Evolutionary conservation across 2,329 filamentous ascomycete species (phyloP).

Genomic region (Penicillium hesseltinei): DNA sequence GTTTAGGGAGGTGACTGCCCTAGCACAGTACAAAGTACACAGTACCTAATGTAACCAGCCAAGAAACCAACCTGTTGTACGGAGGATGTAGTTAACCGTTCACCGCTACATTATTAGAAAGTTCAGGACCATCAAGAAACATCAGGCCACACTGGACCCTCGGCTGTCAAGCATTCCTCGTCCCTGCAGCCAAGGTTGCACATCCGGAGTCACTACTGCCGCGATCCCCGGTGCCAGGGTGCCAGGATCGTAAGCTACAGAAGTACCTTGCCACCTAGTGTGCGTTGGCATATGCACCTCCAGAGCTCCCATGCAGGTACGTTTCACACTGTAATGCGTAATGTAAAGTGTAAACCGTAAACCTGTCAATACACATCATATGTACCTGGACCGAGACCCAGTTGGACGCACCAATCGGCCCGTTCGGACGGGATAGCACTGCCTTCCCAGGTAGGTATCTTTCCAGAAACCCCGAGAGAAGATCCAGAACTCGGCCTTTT

Average conservation of each 20-base stretch:
- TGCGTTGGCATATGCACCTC: conserved; percentile 6
- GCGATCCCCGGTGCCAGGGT: background rate
- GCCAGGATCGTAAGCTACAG: background rate
- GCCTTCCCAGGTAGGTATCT: background rate
- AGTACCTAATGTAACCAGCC: background rate
- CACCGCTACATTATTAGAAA: background rate
- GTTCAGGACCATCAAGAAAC: background rate
- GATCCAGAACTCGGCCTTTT: background rate
- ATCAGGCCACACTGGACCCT: background rate
- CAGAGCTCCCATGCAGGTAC: conserved; percentile 4
- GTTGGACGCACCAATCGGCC: background rate
- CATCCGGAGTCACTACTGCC: background rate
- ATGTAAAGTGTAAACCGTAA: background rate
- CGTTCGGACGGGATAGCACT: background rate
- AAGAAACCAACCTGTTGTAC: background rate
- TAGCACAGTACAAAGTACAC: background rate
- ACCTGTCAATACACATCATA: background rate
- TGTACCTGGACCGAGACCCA: background rate
- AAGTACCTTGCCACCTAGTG: background rate
- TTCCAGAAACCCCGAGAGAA: background rate
- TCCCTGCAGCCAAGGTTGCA: background rate
- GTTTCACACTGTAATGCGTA: background rate
- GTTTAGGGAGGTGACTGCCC: background rate
- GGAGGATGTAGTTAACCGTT: background rate
- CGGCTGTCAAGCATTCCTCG: background rate